These are phyloP conservation scores for Arctostaphylos glauca DNA, from an alignment of 148 eudicot genomes.

Conservation along the genomic window DNA sequence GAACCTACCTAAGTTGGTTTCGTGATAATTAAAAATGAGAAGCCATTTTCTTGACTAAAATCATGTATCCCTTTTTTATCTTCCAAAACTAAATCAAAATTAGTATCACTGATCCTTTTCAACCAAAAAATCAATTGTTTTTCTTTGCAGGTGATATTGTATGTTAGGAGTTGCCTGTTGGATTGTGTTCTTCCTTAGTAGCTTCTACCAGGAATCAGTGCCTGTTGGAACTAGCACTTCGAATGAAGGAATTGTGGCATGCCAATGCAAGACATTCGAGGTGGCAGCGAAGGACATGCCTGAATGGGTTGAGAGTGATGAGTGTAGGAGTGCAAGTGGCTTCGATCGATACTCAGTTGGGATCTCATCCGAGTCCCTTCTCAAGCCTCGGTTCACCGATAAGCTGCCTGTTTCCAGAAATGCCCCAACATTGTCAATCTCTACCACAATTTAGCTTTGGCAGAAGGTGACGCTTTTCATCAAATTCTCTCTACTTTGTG, in stretches of 20 bases:
- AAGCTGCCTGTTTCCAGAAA: slow-evolving; percentile 31
- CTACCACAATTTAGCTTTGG: slow-evolving; percentile 37
- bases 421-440: slow-evolving; percentile 48
- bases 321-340: slow-evolving; percentile 34
- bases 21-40: too few species aligned
- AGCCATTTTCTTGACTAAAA: too few species aligned
- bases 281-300: slow-evolving; percentile 25
- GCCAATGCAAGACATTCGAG: slow-evolving; percentile 37
- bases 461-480: slow-evolving; percentile 29
- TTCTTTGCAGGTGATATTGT: slow-evolving; percentile 29
- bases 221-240: slow-evolving; percentile 29
- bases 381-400: slow-evolving; percentile 25
- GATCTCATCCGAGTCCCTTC: slow-evolving; percentile 39
- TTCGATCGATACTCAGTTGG: slow-evolving; percentile 34
- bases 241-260: slow-evolving; percentile 1
- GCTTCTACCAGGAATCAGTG: slow-evolving; percentile 34
- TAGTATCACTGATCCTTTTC: too few species aligned
- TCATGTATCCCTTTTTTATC: too few species aligned
- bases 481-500: not conserved
- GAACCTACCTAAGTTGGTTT: too few species aligned
- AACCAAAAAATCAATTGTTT: too few species aligned
- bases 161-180: slow-evolving; percentile 38
- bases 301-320: slow-evolving; percentile 38
- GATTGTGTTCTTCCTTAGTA: slow-evolving; percentile 37
- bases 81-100: too few species aligned